Percentiles rank a stretch among this genome's conserved stretches.
Evolutionary conservation across 768 basidiomycete species (phyloP).

Genomic region (Clitopilus hobsonii): DNA sequence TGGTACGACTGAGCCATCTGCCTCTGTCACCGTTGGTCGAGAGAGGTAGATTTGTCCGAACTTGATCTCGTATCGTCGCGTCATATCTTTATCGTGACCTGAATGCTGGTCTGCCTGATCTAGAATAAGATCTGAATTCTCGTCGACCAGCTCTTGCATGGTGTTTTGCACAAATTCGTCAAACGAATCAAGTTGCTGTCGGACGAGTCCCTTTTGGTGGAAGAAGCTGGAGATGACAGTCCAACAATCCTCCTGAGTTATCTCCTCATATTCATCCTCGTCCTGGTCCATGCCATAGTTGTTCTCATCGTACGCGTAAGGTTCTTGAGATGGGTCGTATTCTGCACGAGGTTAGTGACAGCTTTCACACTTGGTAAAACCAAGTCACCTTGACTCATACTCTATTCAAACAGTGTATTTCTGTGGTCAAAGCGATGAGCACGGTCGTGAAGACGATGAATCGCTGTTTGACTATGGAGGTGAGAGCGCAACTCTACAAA

Average conservation of each 20-base stretch:
- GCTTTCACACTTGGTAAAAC: conserved; percentile 21
- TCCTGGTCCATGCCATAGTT: conserved; percentile 55
- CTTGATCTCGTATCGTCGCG: conserved; percentile 93
- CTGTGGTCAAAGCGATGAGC: neutral
- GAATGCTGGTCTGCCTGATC: conserved; percentile 97
- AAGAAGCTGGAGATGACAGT: conserved; percentile 96
- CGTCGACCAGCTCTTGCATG: conserved; percentile 98
- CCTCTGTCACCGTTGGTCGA: conserved; percentile 89
- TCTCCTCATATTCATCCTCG: conserved; percentile 58
- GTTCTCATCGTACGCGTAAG: conserved; percentile 57
- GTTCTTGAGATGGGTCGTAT: conserved; percentile 42
- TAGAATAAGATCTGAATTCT: conserved; percentile 90
- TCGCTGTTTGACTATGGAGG: neutral
- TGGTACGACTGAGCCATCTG: conserved; percentile 89
- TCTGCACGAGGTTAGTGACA: conserved; percentile 35
- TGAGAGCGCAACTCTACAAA: neutral
- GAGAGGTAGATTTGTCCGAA: conserved; percentile 98
- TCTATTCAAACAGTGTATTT: neutral
- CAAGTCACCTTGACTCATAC: conserved; percentile 46
- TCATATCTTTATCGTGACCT: conserved; percentile 72
- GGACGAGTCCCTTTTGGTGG: conserved; percentile 93
- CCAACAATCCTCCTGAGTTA: conserved; percentile 94
- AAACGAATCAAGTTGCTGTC: conserved; percentile 96
- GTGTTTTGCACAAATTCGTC: conserved; percentile 99
- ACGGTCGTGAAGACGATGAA: neutral